Evolutionary conservation across 495 filamentous ascomycete species (phyloP).

Genomic region (Penicillium crystallinum): DNA sequence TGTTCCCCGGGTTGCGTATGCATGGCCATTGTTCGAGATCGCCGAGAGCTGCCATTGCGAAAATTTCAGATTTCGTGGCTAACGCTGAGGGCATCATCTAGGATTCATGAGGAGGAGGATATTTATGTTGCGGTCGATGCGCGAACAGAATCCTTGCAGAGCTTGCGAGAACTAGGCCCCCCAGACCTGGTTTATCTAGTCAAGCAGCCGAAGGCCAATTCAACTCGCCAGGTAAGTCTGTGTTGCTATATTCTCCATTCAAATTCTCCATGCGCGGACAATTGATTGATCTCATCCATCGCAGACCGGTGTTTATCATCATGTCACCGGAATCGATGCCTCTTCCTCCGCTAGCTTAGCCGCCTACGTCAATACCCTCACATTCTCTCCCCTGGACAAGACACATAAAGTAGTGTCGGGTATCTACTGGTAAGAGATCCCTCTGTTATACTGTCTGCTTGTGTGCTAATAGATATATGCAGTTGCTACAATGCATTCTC

Average conservation of each 20-base stretch:
- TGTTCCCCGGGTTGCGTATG: conserved; percentile 30
- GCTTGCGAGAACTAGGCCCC: conserved; percentile 86
- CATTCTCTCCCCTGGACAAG: conserved; percentile 80
- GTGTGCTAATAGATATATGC: conserved; percentile 18
- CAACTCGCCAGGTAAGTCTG: conserved; percentile 45
- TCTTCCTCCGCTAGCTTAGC: conserved; percentile 95
- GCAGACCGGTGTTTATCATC: conserved; percentile 90
- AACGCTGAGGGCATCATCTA: conserved; percentile 31
- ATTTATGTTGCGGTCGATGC: conserved; percentile 83
- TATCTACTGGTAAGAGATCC: conserved; percentile 72
- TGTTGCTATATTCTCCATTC: neutral
- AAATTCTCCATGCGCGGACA: neutral
- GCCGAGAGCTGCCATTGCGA: conserved; percentile 3
- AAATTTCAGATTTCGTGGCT: conserved; percentile 12
- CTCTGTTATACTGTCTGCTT: conserved; percentile 8
- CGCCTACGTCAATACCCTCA: conserved; percentile 96
- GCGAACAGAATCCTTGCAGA: conserved; percentile 77
- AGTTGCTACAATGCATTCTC: conserved; percentile 99
- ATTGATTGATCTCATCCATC: conserved; percentile 3
- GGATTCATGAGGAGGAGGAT: conserved; percentile 82
- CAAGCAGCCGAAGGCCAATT: conserved; percentile 66
- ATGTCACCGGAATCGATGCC: conserved; percentile 96
- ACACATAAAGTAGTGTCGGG: conserved; percentile 88
- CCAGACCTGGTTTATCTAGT: conserved; percentile 93
- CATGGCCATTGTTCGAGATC: conserved; percentile 18